A percentile compares a stretch with the other conserved stretches of the same genome.
Conservation (phyloP, 768 basidiomycete genomes). For the Suillus tomentosus region DNA sequence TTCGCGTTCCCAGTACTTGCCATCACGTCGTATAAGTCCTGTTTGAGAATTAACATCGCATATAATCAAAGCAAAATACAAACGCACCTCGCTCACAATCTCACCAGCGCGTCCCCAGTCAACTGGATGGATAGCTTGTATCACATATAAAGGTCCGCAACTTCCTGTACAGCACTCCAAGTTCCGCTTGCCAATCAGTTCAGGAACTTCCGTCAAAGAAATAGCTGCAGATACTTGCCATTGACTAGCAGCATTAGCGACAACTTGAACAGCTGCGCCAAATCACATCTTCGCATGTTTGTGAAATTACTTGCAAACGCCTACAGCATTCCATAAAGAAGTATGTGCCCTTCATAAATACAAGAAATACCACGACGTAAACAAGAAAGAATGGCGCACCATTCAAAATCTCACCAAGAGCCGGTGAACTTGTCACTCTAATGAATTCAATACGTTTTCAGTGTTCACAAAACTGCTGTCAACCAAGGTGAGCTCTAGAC, state of each 20-base stretch:
- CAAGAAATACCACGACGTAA: neutral
- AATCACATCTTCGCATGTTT: too few species aligned
- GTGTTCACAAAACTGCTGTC: neutral
- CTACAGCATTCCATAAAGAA: too few species aligned
- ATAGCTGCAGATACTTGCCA: too few species aligned
- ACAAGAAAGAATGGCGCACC: neutral
- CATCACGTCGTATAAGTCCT: slow-evolving; percentile 2
- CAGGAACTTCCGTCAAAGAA: too few species aligned
- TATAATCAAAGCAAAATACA: neutral
- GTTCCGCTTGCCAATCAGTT: too few species aligned
- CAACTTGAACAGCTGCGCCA: too few species aligned
- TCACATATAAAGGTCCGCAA: too few species aligned
- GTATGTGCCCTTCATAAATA: too few species aligned
- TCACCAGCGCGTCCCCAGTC: slow-evolving; percentile 4
- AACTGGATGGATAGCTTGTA: slow-evolving; percentile 6
- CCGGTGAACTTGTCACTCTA: neutral
- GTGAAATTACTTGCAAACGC: too few species aligned
- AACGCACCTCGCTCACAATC: slow-evolving; percentile 2
- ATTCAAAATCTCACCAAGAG: neutral
- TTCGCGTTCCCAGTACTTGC: neutral
- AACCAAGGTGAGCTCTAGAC: neutral
- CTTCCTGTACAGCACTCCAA: too few species aligned
- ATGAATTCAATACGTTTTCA: neutral
- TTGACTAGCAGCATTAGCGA: too few species aligned
- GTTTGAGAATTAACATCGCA: neutral